Evolutionary conservation across 1,139 yeast genomes (phyloP), one percentile per base, ranked within the genome.

Genomic region (Taiozyma sp.): DNA sequence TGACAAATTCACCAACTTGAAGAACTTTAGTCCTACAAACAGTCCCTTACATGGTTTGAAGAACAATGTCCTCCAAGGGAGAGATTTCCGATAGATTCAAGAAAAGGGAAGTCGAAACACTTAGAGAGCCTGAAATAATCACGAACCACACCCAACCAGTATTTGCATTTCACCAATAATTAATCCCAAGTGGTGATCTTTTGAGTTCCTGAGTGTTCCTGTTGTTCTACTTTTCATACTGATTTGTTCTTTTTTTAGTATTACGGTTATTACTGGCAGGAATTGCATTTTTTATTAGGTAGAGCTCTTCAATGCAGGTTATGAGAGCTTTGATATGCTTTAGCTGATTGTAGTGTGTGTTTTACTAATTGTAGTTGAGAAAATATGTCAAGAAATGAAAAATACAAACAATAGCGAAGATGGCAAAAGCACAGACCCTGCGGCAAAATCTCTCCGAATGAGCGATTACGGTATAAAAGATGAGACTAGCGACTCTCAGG

Each of bases 11-110:
- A 37, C 50, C n/a, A 53, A 51, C 26, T 35, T 55, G 45, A 51
- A 53, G 19, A 61, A 61, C 44, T 61, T 61, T 29, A 57, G 63
- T 16, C 45, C 50, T 3, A 48, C 54, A 35, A 61, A 61, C 39
- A 58, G 62, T 43, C 64, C 64, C 11, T 50, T 57, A 44, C 49
- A 53, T 44, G 55, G 61, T 0, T 47, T 53, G 24, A 59, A 57
- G 22, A 50, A 45, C 10, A 50, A 52, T 42, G 43, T 56, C 11
- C 32, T 47, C 3, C 45, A 50, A 29, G 45, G 46, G 3, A 30
- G 45, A 35, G 43, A 44, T 22, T 37, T 37, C 24, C 19, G 41
- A 32, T 13, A 30, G 32, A n/a, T 10, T 28, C 13, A 19, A 37
- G 6, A 19, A 8, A 3, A 9, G 24, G 13, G 41, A 19, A 14